Evolutionary conservation across 2,329 filamentous ascomycete genomes (phyloP), one percentile per base, ranked within the genome.

Genomic region (Gremmenia infestans): DNA sequence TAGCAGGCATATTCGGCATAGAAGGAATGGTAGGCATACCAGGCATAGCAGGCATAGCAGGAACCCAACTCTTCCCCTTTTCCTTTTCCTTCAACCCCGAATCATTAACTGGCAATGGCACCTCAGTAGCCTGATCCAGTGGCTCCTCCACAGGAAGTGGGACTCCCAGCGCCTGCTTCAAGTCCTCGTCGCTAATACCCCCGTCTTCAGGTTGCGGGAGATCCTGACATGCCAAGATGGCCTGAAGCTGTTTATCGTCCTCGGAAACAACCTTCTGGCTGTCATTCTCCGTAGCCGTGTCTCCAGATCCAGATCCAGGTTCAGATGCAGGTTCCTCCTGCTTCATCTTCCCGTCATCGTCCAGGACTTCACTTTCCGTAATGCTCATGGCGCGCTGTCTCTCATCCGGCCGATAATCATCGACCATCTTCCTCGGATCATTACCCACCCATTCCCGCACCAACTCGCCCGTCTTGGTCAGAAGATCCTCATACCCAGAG

Each of bases 271-370:
- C 28, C 23, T 25, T 25, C 23, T 19, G 19, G 2, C 19, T 19
- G 19, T 25, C 23, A 3, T 25, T 6, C 23, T 25, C 23, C 23
- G 23, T 3, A 6, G 5, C 23, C 23, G 23, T 25, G 23, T 6
- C 23, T 25, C 1, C 23, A 25, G 23, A 3, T 15, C 46, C 46
- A 17, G 52, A 22, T 25, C 1, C 23, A 25, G 23, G 5, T 15
- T 48, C 46, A 17, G 52, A 22, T 12, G 48, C 53, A 23, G 12
- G 28, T 12, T 19, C 36, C 2, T 52, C 39, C 9, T 45, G 43
- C 42, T 58, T 50, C 15, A 65, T 49, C 23, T 61, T 60, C 19
- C 64, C 64, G 56, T 66, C 64, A 58, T 66, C 64, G 46, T 66
- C 63, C 50, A 60, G 60, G 36, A 57, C 43, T 22, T 60, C 54